Percentiles rank a stretch among this genome's conserved stretches.
These are phyloP conservation scores for Pulveroboletus frians DNA, from an alignment of 768 basidiomycete species.

Conservation along the genomic window DNA sequence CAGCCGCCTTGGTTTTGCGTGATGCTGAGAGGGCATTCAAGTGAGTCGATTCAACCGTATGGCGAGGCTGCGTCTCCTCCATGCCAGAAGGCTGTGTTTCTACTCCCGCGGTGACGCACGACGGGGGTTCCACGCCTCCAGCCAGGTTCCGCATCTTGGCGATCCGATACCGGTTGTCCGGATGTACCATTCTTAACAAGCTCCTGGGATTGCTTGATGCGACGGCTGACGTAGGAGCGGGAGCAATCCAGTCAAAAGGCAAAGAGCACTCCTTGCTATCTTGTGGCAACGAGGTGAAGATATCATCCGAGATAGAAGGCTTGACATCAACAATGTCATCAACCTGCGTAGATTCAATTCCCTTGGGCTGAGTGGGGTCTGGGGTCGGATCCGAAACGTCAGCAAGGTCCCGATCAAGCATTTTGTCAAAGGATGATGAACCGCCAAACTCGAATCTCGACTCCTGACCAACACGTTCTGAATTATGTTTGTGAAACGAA, in stretches of 20 bases:
- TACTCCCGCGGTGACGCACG: slow-evolving; percentile 4
- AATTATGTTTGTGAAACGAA: slow-evolving; percentile 6
- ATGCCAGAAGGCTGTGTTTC: slow-evolving; percentile 17
- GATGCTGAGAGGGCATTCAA: slow-evolving; percentile 1
- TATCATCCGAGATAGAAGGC: background rate
- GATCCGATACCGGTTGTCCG: slow-evolving; percentile 28
- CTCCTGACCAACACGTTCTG: slow-evolving; percentile 17
- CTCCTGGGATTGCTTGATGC: slow-evolving; percentile 27
- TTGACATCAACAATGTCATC: slow-evolving; percentile 1
- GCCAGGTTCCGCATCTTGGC: slow-evolving; percentile 23
- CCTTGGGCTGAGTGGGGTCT: slow-evolving; percentile 12
- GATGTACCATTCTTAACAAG: slow-evolving; percentile 32
- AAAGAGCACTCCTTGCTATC: slow-evolving; percentile 6
- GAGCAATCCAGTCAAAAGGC: slow-evolving; percentile 21
- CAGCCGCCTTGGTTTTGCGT: background rate
- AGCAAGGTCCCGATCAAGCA: slow-evolving; percentile 32
- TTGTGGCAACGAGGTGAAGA: background rate
- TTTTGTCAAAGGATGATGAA: slow-evolving; percentile 38
- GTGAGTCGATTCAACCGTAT: background rate
- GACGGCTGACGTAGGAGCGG: slow-evolving; percentile 10
- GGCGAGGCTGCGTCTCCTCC: slow-evolving; percentile 16
- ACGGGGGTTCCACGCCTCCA: slow-evolving; percentile 16
- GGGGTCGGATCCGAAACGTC: slow-evolving; percentile 22
- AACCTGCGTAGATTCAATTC: slow-evolving; percentile 5
- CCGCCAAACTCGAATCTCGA: slow-evolving; percentile 35